Evolutionary conservation across 179 eudicot genomes (phyloP).

Genomic region (Silene noctiflora): DNA sequence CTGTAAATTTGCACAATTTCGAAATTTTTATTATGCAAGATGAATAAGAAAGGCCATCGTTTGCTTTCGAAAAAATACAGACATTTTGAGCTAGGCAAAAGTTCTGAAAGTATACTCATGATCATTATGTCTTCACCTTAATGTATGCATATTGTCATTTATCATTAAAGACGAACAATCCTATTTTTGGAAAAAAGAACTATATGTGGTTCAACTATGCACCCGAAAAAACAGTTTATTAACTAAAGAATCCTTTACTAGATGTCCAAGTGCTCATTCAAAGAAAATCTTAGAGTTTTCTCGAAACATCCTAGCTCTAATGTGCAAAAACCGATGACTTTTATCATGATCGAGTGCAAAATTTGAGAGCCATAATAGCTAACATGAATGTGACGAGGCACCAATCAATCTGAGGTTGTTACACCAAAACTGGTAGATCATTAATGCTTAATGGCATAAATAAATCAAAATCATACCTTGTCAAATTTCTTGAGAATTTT

Average conservation of each 20-base stretch:
- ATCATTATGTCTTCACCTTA: not conserved
- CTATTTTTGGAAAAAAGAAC: not conserved
- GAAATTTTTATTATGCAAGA: no score
- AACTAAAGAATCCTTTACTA: no score
- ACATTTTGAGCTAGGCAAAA: no score
- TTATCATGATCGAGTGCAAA: no score
- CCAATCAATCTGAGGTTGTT: not conserved
- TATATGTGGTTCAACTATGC: conserved; percentile 1
- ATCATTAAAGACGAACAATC: not conserved
- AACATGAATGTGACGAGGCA: conserved; percentile 7
- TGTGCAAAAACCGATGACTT: conserved; percentile 3
- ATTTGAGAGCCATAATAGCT: not conserved
- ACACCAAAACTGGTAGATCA: not conserved
- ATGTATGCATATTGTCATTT: not conserved
- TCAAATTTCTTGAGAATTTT: conserved; percentile 93
- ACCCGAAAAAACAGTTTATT: no score
- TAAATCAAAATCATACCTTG: conserved; percentile 49
- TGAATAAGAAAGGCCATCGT: no score
- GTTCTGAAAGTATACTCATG: not conserved
- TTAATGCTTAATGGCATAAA: not conserved
- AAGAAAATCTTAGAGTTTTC: not conserved
- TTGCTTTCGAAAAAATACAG: no score
- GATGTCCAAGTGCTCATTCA: no score
- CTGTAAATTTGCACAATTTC: no score
- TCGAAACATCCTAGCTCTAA: not conserved